Percentiles rank a stretch among this genome's conserved stretches.
Evolutionary conservation across 2,329 filamentous ascomycete species (phyloP).

Genomic region (Graphiopsis chlorocephala): DNA sequence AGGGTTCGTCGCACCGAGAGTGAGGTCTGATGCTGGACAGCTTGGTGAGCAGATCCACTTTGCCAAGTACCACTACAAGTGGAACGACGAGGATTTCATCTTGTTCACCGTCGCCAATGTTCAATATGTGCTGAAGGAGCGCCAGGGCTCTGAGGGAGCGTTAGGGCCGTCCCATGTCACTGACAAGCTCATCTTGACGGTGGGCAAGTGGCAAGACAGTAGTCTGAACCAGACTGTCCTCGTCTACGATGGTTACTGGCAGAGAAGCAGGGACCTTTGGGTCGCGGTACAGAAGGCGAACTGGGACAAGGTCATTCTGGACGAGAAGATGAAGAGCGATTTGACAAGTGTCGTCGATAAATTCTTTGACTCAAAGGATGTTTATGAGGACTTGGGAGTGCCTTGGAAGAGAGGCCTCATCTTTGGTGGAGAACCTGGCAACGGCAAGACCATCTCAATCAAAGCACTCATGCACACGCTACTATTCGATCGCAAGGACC

Average conservation of each 20-base stretch:
- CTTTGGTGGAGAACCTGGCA: slow-evolving; percentile 39
- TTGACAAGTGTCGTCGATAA: slow-evolving; percentile 39
- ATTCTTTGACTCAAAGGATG: slow-evolving; percentile 40
- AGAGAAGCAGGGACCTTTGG: slow-evolving; percentile 38
- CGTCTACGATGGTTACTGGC: slow-evolving; percentile 46
- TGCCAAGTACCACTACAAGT: slow-evolving; percentile 40
- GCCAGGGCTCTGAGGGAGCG: slow-evolving; percentile 32
- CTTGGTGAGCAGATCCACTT: slow-evolving; percentile 41
- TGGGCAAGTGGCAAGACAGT: slow-evolving; percentile 39
- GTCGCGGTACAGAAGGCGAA: slow-evolving; percentile 40
- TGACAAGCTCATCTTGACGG: slow-evolving; percentile 38
- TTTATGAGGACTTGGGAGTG: slow-evolving; percentile 44
- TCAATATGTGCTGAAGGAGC: slow-evolving; percentile 43
- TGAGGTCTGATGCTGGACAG: slow-evolving; percentile 31
- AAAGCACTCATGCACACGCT: slow-evolving; percentile 42
- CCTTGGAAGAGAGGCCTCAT: slow-evolving; percentile 50
- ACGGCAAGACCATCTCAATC: slow-evolving; percentile 47
- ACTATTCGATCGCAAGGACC: slow-evolving; percentile 34
- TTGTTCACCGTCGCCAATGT: slow-evolving; percentile 37
- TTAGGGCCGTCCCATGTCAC: slow-evolving; percentile 36
- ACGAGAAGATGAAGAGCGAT: slow-evolving; percentile 43
- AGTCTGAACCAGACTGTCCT: slow-evolving; percentile 39
- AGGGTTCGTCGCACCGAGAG: slow-evolving; percentile 34
- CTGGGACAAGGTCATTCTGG: slow-evolving; percentile 49
- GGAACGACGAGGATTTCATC: slow-evolving; percentile 40